phyloP scores from a whole-genome alignment of 306 rosid genomes.

The Vachellia pachyceras region DNA sequence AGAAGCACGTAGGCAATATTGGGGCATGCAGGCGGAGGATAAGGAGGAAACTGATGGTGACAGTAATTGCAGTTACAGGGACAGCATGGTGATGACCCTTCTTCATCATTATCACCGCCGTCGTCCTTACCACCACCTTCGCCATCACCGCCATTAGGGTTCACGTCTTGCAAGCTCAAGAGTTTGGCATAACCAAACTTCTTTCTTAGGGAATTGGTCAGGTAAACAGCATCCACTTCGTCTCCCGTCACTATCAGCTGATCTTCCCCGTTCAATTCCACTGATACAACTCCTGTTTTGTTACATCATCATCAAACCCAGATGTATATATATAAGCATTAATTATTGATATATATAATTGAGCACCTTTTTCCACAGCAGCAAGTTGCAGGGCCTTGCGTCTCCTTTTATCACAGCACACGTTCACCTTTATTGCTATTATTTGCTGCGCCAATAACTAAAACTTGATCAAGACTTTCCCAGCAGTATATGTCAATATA shows the following conservation, averaged over 20 bases:
- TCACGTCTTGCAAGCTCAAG: not conserved
- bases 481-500: not conserved
- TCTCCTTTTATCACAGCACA: slow-evolving; percentile 45
- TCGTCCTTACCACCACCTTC: not conserved
- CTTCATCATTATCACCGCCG: not conserved
- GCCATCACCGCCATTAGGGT: not conserved
- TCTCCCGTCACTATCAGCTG: slow-evolving; percentile 34
- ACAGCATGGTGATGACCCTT: not conserved
- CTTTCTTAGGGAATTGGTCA: slow-evolving; percentile 5
- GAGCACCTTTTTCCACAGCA: slow-evolving; percentile 40
- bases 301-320: not conserved
- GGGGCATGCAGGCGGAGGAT: not conserved
- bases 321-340: too few relatives aligned
- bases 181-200: slow-evolving; percentile 15
- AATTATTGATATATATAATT: too few relatives aligned
- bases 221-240: not conserved
- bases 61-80: not conserved
- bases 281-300: not conserved
- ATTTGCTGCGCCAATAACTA: slow-evolving; percentile 40
- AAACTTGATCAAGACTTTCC: not conserved
- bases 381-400: slow-evolving; percentile 46
- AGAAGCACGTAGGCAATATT: not conserved
- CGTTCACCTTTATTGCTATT: slow-evolving; percentile 32
- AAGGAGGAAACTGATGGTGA: not conserved
- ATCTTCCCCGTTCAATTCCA: slow-evolving; percentile 24